phyloP scores from a whole-genome alignment of 257 asterid genomes.

The Salvia miltiorrhiza region DNA sequence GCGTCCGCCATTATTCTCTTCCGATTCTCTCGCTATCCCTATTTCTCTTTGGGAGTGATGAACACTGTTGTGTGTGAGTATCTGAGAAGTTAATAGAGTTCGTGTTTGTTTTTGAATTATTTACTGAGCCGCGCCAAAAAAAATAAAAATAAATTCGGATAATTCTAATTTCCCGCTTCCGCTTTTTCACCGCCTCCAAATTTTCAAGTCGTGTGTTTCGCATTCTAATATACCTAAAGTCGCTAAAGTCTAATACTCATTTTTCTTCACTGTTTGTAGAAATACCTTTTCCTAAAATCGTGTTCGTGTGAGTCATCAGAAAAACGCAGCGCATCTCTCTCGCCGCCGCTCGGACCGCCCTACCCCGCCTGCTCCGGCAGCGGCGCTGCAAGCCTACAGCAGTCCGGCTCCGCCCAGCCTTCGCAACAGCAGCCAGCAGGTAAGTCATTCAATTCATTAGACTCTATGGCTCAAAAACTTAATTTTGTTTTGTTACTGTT shows the following conservation, averaged over 20 bases:
- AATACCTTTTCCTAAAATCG: too few relatives aligned
- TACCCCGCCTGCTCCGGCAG: too few relatives aligned
- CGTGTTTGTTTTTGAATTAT: background rate
- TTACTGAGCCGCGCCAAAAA: conserved; percentile 21
- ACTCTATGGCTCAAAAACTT: too few relatives aligned
- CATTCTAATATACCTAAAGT: background rate
- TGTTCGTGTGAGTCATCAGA: too few relatives aligned
- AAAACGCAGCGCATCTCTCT: too few relatives aligned
- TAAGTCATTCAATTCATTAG: too few relatives aligned
- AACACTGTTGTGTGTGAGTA: background rate
- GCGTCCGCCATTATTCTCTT: conserved; percentile 52
- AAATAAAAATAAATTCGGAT: background rate
- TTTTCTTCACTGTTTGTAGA: too few relatives aligned
- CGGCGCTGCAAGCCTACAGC: too few relatives aligned
- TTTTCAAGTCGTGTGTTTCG: background rate
- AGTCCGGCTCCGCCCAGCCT: too few relatives aligned
- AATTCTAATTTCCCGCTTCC: conserved; percentile 25
- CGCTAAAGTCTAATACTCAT: background rate
- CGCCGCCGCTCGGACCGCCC: too few relatives aligned
- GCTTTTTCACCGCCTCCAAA: background rate
- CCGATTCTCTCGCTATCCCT: background rate
- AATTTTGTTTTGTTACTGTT: too few relatives aligned
- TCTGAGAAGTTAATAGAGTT: conserved; percentile 1
- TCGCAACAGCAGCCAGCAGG: too few relatives aligned
- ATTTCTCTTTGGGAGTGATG: background rate